phyloP scores from a whole-genome alignment of 208 protist species.

The Trypanosoma caninum region DNA sequence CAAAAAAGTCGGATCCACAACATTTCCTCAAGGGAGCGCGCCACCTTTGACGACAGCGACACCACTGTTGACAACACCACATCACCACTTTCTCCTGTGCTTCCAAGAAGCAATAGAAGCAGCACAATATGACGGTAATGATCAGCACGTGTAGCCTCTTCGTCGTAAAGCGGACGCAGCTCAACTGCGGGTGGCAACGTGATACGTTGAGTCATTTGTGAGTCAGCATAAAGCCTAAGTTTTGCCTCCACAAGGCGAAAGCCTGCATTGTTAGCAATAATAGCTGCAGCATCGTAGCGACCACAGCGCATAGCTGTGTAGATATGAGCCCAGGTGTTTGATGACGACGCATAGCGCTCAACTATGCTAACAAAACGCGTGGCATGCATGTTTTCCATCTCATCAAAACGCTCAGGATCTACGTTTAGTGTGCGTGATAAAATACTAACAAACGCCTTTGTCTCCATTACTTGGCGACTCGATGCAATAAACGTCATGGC shows the following conservation, averaged over 20 bases:
- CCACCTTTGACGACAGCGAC: slow-evolving; percentile 39
- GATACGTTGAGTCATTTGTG: slow-evolving; percentile 30
- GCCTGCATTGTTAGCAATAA: slow-evolving; percentile 38
- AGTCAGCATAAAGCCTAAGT: slow-evolving; percentile 30
- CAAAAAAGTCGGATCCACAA: slow-evolving; percentile 39
- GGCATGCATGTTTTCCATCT: slow-evolving; percentile 49
- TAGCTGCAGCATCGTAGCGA: slow-evolving; percentile 67
- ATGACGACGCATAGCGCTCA: slow-evolving; percentile 29
- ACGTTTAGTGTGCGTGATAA: slow-evolving; percentile 45
- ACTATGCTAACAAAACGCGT: slow-evolving; percentile 51
- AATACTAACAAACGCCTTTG: slow-evolving; percentile 43
- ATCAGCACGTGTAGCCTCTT: slow-evolving; percentile 47
- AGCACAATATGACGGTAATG: slow-evolving; percentile 69
- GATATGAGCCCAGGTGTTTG: slow-evolving; percentile 56
- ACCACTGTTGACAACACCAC: slow-evolving; percentile 51
- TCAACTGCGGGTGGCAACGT: slow-evolving; percentile 32
- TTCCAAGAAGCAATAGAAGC: slow-evolving; percentile 66
- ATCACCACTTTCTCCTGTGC: slow-evolving; percentile 44
- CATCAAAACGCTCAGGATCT: slow-evolving; percentile 46
- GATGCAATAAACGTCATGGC: slow-evolving; percentile 55
- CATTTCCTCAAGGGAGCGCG: slow-evolving; percentile 61
- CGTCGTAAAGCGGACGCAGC: slow-evolving; percentile 55
- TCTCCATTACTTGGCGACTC: slow-evolving; percentile 67
- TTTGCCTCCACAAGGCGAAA: slow-evolving; percentile 33
- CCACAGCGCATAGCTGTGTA: slow-evolving; percentile 75